Conservation (phyloP, 148 eudicot species). For the Rhododendron griersonianum region DNA sequence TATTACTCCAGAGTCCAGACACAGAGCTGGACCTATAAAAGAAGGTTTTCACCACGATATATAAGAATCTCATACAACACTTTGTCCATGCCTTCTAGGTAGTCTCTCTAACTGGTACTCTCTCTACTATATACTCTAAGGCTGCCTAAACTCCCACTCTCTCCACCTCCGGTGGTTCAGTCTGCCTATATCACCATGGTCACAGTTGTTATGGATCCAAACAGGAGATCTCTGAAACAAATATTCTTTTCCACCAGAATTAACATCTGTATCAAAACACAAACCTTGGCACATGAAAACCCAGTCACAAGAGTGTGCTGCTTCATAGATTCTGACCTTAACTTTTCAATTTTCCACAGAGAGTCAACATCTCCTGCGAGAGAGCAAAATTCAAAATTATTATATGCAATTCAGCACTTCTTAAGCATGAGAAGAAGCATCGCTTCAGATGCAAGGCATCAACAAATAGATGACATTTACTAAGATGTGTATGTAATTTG, state of each 20-base stretch:
- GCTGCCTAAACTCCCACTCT: background rate
- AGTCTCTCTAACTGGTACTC: background rate
- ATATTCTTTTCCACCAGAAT: background rate
- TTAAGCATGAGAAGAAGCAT: background rate
- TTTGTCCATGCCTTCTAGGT: background rate
- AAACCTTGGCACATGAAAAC: constrained; percentile 87
- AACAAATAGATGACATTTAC: background rate
- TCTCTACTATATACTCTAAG: background rate
- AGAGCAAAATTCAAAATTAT: background rate
- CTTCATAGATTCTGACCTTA: constrained; percentile 64
- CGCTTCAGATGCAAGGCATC: background rate
- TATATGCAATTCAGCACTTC: background rate
- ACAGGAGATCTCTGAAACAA: background rate
- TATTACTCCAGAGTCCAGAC: background rate
- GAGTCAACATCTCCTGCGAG: constrained; percentile 69
- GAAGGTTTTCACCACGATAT: background rate
- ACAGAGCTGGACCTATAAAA: background rate
- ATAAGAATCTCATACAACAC: background rate
- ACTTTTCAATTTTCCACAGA: constrained; percentile 78
- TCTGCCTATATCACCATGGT: background rate
- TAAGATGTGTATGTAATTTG: background rate
- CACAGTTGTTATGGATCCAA: background rate
- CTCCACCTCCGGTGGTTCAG: background rate
- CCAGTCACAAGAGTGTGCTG: constrained; percentile 64
- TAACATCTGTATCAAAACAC: background rate